Evolutionary conservation across 129 eudicot genomes (phyloP).

Genomic region (Artemisia annua): DNA sequence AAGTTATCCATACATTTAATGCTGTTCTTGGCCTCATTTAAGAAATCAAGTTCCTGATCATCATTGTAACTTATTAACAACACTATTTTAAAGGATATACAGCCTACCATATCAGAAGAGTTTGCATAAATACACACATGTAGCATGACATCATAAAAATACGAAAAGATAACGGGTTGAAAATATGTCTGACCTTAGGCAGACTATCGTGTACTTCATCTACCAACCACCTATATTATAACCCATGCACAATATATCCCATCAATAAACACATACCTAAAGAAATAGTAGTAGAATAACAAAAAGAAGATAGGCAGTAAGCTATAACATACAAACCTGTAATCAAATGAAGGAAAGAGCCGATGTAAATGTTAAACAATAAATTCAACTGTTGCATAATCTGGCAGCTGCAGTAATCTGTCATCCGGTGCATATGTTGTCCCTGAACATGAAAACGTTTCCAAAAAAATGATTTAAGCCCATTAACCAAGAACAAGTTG

Average conservation of each 20-base stretch:
- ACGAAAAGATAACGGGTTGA: background rate
- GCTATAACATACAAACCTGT: conserved; percentile 50
- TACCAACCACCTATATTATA: conserved; percentile 74
- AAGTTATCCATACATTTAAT: conserved; percentile 91
- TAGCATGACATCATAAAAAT: conserved; percentile 13
- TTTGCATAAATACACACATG: conserved; percentile 19
- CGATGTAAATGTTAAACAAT: conserved; percentile 77
- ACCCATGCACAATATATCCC: conserved; percentile 15
- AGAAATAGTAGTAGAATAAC: conserved; percentile 1
- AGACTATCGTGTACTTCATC: conserved; percentile 89
- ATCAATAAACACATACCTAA: background rate
- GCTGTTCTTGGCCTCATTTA: conserved; percentile 91
- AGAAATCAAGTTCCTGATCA: conserved; percentile 93
- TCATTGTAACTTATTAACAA: conserved; percentile 33
- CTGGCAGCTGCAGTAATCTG: conserved; percentile 60
- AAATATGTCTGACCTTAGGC: conserved; percentile 63
- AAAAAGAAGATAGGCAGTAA: background rate
- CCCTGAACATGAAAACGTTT: conserved; percentile 47
- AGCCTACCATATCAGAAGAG: conserved; percentile 6
- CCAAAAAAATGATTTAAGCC: background rate
- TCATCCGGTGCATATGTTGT: conserved; percentile 95
- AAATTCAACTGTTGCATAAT: conserved; percentile 86
- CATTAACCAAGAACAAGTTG: conserved; percentile 6
- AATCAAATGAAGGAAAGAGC: conserved; percentile 88
- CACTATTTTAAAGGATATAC: background rate